A percentile compares a stretch with the other conserved stretches of the same genome.
Conservation (phyloP, 1,284 basidiomycete species). For the Sanghuangporus weigelae region DNA sequence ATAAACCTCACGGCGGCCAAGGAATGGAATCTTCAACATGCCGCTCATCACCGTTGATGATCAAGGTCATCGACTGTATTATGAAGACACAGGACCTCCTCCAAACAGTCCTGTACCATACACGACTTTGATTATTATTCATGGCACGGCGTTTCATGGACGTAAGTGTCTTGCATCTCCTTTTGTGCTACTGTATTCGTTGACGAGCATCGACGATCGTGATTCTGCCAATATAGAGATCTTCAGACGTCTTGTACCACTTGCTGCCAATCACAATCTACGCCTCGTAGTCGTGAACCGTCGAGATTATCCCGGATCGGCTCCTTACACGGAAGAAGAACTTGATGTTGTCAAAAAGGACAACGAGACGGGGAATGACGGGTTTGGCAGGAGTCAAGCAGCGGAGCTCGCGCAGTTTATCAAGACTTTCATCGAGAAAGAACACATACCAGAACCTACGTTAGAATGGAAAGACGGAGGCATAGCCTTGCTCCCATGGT, state of each 20-base stretch:
- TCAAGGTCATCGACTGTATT: constrained; percentile 19
- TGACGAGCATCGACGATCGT: neutral
- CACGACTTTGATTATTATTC: constrained; percentile 22
- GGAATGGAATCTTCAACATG: constrained; percentile 9
- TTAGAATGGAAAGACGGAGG: constrained; percentile 15
- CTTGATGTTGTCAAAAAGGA: neutral
- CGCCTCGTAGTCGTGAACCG: constrained; percentile 23
- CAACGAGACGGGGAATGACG: neutral
- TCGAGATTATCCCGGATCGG: constrained; percentile 22
- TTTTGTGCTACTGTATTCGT: neutral
- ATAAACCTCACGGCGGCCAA: too few relatives aligned
- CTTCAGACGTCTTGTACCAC: constrained; percentile 20
- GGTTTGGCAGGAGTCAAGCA: constrained; percentile 11
- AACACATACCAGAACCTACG: constrained; percentile 10
- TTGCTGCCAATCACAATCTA: constrained; percentile 18
- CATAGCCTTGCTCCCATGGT: constrained; percentile 19
- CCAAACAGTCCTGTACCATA: constrained; percentile 9
- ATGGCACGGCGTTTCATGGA: constrained; percentile 21
- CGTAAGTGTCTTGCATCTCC: neutral
- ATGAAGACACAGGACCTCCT: constrained; percentile 21
- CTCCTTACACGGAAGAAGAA: constrained; percentile 21
- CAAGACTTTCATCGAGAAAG: constrained; percentile 15
- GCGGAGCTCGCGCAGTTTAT: constrained; percentile 21
- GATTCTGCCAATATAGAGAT: constrained; percentile 20
- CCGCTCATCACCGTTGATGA: constrained; percentile 20